Percentiles rank a stretch among this genome's conserved stretches.
Conservation (phyloP, 768 basidiomycete genomes). For the Rhodocollybia butyracea region DNA sequence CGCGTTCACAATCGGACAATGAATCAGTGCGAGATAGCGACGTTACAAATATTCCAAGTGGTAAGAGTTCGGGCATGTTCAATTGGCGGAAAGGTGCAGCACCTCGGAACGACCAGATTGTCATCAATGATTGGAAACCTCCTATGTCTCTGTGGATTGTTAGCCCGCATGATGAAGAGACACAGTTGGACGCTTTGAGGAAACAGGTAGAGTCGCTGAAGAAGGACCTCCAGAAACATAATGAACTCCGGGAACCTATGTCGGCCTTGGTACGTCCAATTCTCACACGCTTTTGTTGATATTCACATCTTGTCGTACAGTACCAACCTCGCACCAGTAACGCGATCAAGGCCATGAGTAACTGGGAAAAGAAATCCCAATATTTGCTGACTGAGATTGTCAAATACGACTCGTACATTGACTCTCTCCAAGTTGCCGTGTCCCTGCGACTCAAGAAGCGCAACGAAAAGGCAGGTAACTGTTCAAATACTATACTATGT, state of each 20-base stretch:
- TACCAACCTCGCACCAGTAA: slow-evolving; percentile 78
- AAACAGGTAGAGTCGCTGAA: slow-evolving; percentile 77
- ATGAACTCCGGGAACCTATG: slow-evolving; percentile 83
- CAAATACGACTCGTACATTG: slow-evolving; percentile 94
- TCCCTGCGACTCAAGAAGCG: slow-evolving; percentile 81
- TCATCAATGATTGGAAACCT: slow-evolving; percentile 92
- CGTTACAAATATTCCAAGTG: slow-evolving; percentile 67
- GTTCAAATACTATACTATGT: neutral
- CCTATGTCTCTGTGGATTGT: slow-evolving; percentile 81
- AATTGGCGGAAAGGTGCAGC: slow-evolving; percentile 66
- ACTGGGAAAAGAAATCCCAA: slow-evolving; percentile 92
- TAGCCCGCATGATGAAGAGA: slow-evolving; percentile 88
- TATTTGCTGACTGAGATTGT: slow-evolving; percentile 89
- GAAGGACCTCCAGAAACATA: slow-evolving; percentile 79
- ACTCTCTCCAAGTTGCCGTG: slow-evolving; percentile 84
- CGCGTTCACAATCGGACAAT: slow-evolving; percentile 56
- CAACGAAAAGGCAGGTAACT: slow-evolving; percentile 75
- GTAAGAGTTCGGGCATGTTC: slow-evolving; percentile 71
- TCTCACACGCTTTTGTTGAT: neutral
- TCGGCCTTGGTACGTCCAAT: slow-evolving; percentile 54
- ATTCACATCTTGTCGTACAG: slow-evolving; percentile 31
- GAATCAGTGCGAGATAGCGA: slow-evolving; percentile 47
- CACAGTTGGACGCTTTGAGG: slow-evolving; percentile 84
- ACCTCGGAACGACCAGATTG: slow-evolving; percentile 73
- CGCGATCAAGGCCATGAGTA: slow-evolving; percentile 71